Conservation (phyloP, 176 grass and related monocot genomes). For the Leersia perrieri region DNA sequence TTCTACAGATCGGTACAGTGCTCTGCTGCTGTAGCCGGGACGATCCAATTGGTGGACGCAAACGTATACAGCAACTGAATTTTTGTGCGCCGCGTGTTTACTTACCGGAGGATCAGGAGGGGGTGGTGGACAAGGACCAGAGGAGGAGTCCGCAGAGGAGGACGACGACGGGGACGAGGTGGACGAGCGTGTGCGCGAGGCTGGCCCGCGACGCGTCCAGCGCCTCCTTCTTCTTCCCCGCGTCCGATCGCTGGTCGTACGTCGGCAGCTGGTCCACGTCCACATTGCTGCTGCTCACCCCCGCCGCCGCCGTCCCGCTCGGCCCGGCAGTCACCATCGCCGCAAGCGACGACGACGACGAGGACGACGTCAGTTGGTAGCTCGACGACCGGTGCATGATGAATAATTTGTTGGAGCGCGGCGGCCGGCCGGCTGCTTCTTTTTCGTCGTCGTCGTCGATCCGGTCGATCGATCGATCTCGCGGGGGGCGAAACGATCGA, state of each 20-base stretch:
- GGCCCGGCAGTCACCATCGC: constrained; percentile 17
- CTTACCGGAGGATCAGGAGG: not conserved
- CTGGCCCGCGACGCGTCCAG: constrained; percentile 38
- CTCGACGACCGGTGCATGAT: constrained; percentile 51
- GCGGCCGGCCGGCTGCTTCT: too few relatives aligned
- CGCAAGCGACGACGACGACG: not conserved
- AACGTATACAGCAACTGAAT: too few relatives aligned
- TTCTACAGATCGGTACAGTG: too few relatives aligned
- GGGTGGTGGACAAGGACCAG: constrained; percentile 61
- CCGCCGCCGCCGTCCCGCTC: constrained; percentile 31
- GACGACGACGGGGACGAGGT: constrained; percentile 64
- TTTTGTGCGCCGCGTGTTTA: not conserved
- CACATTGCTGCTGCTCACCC: too few relatives aligned
- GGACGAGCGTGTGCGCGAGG: constrained; percentile 60
- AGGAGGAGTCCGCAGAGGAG: constrained; percentile 68
- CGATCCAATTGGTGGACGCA: too few relatives aligned
- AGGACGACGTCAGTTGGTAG: constrained; percentile 27
- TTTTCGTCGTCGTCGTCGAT: too few relatives aligned
- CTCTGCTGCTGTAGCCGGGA: too few relatives aligned
- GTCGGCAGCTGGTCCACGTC: constrained; percentile 57
- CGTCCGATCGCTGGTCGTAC: constrained; percentile 57
- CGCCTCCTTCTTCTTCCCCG: constrained; percentile 80
- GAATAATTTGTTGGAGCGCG: too few relatives aligned
- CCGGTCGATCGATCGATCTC: too few relatives aligned
- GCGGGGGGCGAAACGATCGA: too few relatives aligned